These are phyloP conservation scores for Scalesia atractyloides DNA, from an alignment of 129 eudicot genomes.

Conservation along the genomic window DNA sequence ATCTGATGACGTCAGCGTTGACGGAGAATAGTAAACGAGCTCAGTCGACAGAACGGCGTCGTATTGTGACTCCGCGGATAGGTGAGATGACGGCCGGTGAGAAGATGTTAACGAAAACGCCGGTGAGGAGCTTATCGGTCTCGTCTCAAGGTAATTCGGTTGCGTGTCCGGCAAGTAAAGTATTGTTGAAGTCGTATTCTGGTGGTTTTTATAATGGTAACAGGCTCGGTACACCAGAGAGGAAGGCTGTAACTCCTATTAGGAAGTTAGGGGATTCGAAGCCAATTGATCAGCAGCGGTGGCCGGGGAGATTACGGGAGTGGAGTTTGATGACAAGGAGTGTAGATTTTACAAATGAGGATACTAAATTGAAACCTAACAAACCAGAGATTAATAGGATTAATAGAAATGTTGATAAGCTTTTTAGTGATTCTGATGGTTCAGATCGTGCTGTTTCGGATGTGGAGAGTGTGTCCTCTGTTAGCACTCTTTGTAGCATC, in stretches of 20 bases:
- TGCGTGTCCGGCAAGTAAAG: too few species aligned
- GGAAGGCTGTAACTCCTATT: slow-evolving; percentile 52
- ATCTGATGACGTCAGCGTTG: too few species aligned
- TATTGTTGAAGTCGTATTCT: too few species aligned
- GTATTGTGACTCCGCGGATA: slow-evolving; percentile 45
- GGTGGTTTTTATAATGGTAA: slow-evolving; percentile 15
- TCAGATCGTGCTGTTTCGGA: slow-evolving; percentile 46
- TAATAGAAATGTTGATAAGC: slow-evolving; percentile 18
- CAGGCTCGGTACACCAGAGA: slow-evolving; percentile 61
- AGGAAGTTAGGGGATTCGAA: background rate
- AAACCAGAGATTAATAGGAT: slow-evolving; percentile 20
- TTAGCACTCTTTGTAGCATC: slow-evolving; percentile 33
- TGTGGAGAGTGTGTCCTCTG: slow-evolving; percentile 66
- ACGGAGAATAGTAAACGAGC: slow-evolving; percentile 39
- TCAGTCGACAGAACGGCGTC: slow-evolving; percentile 53
- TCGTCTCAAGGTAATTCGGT: slow-evolving; percentile 79
- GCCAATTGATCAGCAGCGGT: too few species aligned
- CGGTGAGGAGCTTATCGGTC: slow-evolving; percentile 66
- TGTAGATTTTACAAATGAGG: slow-evolving; percentile 63
- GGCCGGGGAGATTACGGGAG: slow-evolving; percentile 9
- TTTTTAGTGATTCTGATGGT: slow-evolving; percentile 26
- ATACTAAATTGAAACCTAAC: slow-evolving; percentile 27
- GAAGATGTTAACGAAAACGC: slow-evolving; percentile 39
- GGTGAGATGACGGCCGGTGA: slow-evolving; percentile 50
- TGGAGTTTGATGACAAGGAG: slow-evolving; percentile 54